phyloP scores from a whole-genome alignment of 2,329 filamentous ascomycete species.

The Fusarium multiceps region DNA sequence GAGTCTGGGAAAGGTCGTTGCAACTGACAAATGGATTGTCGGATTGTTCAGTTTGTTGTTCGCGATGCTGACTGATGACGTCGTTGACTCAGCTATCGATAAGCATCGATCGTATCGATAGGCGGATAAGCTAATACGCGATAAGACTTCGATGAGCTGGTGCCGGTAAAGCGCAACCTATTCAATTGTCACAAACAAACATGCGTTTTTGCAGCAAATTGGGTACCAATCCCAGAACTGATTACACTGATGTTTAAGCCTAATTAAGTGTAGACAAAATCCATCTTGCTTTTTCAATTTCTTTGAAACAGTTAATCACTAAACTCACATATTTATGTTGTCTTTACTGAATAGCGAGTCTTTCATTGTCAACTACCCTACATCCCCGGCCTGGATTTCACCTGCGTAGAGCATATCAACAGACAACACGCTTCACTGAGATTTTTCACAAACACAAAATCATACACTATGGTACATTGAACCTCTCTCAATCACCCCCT shows the following conservation, averaged over 20 bases:
- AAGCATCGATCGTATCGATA: not conserved
- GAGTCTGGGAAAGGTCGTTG: not conserved
- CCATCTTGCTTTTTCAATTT: no score
- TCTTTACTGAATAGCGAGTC: no score
- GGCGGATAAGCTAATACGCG: accelerated
- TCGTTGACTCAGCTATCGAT: not conserved
- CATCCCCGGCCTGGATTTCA: accelerated
- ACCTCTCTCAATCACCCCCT: accelerated
- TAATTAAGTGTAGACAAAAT: no score
- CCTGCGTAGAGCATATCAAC: accelerated
- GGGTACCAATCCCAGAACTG: no score
- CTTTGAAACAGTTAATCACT: no score
- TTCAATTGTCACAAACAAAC: no score
- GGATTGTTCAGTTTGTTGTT: not conserved
- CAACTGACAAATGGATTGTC: not conserved
- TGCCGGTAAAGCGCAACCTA: no score
- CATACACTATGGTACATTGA: conserved; percentile 3
- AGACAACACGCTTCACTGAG: not conserved
- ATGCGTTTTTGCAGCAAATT: accelerated
- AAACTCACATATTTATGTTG: no score
- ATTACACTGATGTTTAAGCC: no score
- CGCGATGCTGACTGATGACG: not conserved
- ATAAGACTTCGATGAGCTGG: not conserved
- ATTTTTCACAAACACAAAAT: not conserved
- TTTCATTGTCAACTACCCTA: not conserved